Evolutionary conservation across 129 eudicot species (phyloP).

Genomic region (Flaveria bidentis): DNA sequence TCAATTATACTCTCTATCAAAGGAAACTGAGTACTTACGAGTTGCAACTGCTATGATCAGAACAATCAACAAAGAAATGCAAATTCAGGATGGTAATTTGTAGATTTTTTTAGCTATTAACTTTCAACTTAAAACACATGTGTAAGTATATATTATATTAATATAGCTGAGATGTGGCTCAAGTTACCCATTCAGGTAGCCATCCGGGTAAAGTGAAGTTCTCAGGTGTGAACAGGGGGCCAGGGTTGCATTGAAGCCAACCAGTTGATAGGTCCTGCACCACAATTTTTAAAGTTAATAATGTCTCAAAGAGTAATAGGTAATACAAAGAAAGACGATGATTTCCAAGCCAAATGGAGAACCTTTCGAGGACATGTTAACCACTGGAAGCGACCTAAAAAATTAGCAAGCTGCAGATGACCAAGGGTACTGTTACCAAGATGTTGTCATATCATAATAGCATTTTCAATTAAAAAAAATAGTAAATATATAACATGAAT

Average conservation of each 20-base stretch:
- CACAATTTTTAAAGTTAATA: conserved; percentile 14
- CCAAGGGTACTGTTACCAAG: conserved; percentile 19
- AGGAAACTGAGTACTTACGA: not conserved
- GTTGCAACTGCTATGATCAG: not conserved
- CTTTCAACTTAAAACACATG: conserved; percentile 1
- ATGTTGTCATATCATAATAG: conserved; percentile 25
- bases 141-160: conserved; percentile 6
- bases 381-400: conserved; percentile 85
- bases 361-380: conserved; percentile 96
- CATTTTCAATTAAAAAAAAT: not conserved
- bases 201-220: conserved; percentile 57
- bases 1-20: too few species aligned
- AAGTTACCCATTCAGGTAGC: conserved; percentile 78
- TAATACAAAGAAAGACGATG: not conserved
- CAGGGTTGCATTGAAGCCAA: conserved; percentile 99
- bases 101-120: not conserved
- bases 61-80: not conserved
- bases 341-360: conserved; percentile 15
- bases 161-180: not conserved
- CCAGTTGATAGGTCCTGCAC: conserved; percentile 90
- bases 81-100: conserved; percentile 1
- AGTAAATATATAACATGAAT: not conserved
- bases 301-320: conserved; percentile 1
- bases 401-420: conserved; percentile 78
- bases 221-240: conserved; percentile 73